phyloP scores from a whole-genome alignment of 495 filamentous ascomycete genomes.

The Penicillium psychrofluorescens region DNA sequence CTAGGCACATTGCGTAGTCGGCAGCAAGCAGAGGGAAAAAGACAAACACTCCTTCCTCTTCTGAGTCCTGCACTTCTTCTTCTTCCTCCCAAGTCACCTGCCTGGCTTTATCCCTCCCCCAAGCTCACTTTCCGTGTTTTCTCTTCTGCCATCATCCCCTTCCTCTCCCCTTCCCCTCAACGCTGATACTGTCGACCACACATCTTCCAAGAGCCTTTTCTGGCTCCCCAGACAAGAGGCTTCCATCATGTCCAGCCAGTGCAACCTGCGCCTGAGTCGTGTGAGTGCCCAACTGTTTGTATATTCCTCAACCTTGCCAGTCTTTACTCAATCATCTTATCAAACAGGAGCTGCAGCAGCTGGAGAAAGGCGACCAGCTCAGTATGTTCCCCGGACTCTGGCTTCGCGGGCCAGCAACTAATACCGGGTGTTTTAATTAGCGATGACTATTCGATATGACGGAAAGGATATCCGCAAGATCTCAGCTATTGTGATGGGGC shows the following conservation, averaged over 20 bases:
- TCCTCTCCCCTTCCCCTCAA: too few species aligned
- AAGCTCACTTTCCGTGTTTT: too few species aligned
- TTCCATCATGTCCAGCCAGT: conserved; percentile 10
- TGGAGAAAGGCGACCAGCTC: conserved; percentile 10
- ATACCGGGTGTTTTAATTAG: conserved; percentile 4
- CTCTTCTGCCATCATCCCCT: too few species aligned
- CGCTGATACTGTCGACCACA: background rate
- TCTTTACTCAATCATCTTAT: too few species aligned
- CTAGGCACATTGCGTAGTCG: too few species aligned
- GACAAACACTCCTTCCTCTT: too few species aligned
- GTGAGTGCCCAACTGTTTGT: conserved; percentile 1
- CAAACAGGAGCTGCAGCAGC: conserved; percentile 10
- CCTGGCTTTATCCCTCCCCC: too few species aligned
- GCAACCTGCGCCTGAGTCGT: conserved; percentile 10
- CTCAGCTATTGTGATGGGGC: conserved; percentile 82
- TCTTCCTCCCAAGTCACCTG: too few species aligned
- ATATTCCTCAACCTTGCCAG: too few species aligned
- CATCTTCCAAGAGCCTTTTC: background rate
- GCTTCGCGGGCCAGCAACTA: background rate
- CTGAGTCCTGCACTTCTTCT: too few species aligned
- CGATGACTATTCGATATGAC: conserved; percentile 56
- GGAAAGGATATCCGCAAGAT: conserved; percentile 87
- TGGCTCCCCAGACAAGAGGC: background rate
- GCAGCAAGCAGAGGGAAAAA: too few species aligned
- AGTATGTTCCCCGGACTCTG: conserved; percentile 1